Evolutionary conservation across 2,329 filamentous ascomycete species (phyloP).

Genomic region (Ophiostoma angusticollis): DNA sequence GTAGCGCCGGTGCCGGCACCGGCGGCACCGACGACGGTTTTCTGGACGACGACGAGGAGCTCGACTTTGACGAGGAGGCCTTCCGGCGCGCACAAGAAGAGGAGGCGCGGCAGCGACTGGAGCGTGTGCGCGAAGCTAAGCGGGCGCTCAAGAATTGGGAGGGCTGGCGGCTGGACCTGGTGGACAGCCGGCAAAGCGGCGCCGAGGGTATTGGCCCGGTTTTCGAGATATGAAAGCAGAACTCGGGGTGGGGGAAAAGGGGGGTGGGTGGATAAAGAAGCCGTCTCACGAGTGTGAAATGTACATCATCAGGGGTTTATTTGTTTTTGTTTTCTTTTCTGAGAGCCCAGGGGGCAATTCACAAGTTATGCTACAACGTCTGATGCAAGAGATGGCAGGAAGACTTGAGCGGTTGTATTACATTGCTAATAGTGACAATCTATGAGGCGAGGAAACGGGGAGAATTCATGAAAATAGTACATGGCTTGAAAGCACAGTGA

Average conservation of each 20-base stretch:
- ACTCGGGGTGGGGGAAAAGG: no score
- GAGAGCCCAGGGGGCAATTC: no score
- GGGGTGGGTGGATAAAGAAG: no score
- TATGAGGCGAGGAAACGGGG: no score
- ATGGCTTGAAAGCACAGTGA: neutral
- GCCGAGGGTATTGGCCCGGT: slow-evolving; percentile 50
- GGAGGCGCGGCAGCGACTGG: slow-evolving; percentile 44
- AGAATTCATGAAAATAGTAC: no score
- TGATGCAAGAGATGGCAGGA: no score
- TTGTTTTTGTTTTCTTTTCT: no score
- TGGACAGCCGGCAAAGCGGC: slow-evolving; percentile 44
- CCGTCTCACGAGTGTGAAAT: no score
- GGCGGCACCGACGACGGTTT: slow-evolving; percentile 32
- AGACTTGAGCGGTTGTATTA: no score
- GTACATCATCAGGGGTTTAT: no score
- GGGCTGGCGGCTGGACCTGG: slow-evolving; percentile 53
- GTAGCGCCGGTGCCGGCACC: neutral
- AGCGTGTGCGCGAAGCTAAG: slow-evolving; percentile 53
- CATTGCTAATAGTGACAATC: no score
- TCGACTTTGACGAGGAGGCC: slow-evolving; percentile 55
- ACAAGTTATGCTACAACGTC: no score
- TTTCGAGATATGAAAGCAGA: slow-evolving; percentile 55
- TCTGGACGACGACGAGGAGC: slow-evolving; percentile 40
- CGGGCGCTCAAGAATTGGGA: slow-evolving; percentile 52
- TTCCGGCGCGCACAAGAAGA: slow-evolving; percentile 51